Evolutionary conservation across 352 stramenopile species (phyloP).

Genomic region (Pythium phragmitis): DNA sequence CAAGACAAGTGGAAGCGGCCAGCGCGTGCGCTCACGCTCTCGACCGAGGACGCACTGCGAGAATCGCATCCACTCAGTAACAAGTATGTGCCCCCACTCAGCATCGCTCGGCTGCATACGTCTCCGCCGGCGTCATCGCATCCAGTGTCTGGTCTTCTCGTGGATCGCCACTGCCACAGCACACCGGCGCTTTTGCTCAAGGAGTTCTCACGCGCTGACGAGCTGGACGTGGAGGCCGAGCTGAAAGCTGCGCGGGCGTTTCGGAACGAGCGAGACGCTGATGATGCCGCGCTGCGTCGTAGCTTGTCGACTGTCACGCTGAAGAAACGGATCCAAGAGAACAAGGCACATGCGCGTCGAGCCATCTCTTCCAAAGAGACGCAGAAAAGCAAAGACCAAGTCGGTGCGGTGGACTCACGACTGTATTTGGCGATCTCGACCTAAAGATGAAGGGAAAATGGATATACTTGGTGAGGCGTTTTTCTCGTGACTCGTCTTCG

Average conservation of each 20-base stretch:
- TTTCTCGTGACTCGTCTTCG: too few species aligned
- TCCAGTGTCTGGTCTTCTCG: conserved; percentile 2
- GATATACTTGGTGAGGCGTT: too few species aligned
- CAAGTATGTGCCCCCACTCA: conserved; percentile 53
- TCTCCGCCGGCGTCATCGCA: neutral
- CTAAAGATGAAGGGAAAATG: conserved; percentile 25
- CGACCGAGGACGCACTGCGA: conserved; percentile 37
- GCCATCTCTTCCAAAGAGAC: conserved; percentile 5
- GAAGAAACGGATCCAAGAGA: conserved; percentile 46
- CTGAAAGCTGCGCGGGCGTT: neutral
- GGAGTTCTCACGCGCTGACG: neutral
- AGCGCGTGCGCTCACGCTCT: conserved; percentile 25
- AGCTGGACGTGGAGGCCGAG: conserved; percentile 9
- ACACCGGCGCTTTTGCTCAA: conserved; percentile 24
- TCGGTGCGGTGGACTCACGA: neutral
- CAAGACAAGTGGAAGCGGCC: conserved; percentile 53
- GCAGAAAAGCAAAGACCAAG: conserved; percentile 6
- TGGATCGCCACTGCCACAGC: conserved; percentile 26
- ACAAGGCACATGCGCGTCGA: conserved; percentile 32
- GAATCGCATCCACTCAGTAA: conserved; percentile 47
- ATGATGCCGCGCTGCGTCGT: conserved; percentile 54
- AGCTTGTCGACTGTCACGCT: conserved; percentile 61
- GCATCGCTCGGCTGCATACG: conserved; percentile 43
- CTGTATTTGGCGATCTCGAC: conserved; percentile 68
- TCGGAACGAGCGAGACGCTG: conserved; percentile 31